Evolutionary conservation across 179 eudicot genomes (phyloP).

Genomic region (Spinacia oleracea): DNA sequence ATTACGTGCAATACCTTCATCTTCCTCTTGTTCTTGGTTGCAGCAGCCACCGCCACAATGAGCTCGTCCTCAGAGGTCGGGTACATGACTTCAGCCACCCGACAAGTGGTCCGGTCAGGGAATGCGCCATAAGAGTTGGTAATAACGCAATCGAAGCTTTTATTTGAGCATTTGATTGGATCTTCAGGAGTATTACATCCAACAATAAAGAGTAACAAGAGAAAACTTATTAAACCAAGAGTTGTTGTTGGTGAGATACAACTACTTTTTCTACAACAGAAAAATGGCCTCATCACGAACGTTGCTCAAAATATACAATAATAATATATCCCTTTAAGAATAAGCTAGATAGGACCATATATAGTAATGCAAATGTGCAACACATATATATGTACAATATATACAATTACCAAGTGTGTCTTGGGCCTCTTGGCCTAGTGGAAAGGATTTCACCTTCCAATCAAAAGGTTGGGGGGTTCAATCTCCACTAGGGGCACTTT

Average conservation of each 20-base stretch:
- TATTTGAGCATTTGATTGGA: slow-evolving; percentile 27
- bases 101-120: slow-evolving; percentile 38
- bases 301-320: neutral
- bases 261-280: neutral
- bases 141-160: slow-evolving; percentile 27
- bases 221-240: neutral
- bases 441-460: too few species aligned
- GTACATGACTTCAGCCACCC: slow-evolving; percentile 28
- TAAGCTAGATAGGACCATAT: too few species aligned
- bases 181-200: slow-evolving; percentile 30
- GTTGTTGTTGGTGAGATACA: slow-evolving; percentile 13
- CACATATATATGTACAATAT: neutral
- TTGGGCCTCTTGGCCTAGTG: too few species aligned
- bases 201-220: neutral
- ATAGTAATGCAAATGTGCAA: neutral
- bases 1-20: slow-evolving; percentile 27
- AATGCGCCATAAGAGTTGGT: slow-evolving; percentile 36
- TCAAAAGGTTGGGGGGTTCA: too few species aligned
- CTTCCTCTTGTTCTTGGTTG: slow-evolving; percentile 26
- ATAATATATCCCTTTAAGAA: too few species aligned
- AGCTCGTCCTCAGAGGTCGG: slow-evolving; percentile 35
- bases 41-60: slow-evolving; percentile 21
- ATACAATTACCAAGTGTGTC: too few species aligned
- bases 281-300: neutral
- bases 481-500: too few species aligned